These are phyloP conservation scores for Neodidymelliopsis sp. DNA, from an alignment of 2,329 filamentous ascomycete species.

Conservation along the genomic window DNA sequence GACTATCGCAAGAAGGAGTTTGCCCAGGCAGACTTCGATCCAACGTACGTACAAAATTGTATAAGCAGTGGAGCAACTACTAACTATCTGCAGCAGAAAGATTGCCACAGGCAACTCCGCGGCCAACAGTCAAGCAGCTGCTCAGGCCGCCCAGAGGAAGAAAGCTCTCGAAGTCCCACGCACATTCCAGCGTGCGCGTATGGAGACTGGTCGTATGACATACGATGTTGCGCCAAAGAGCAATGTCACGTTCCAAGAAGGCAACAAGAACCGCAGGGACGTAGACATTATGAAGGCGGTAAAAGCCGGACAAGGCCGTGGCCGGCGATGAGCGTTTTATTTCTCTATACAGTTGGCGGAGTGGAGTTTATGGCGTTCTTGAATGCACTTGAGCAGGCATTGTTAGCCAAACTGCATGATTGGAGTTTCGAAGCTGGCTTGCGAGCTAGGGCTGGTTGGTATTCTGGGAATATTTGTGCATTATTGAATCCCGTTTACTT, in stretches of 20 bases:
- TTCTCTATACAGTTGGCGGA: neutral
- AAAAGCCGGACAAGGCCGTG: constrained; percentile 33
- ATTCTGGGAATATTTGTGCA: neutral
- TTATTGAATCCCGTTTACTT: too few relatives aligned
- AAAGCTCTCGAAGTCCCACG: constrained; percentile 61
- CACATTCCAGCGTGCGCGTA: constrained; percentile 64
- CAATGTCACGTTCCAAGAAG: constrained; percentile 51
- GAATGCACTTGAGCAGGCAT: constrained; percentile 7
- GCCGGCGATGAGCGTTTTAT: constrained; percentile 26
- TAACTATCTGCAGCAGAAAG: constrained; percentile 37
- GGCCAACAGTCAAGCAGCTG: constrained; percentile 45
- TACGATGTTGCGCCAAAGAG: constrained; percentile 70
- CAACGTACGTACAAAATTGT: constrained; percentile 51
- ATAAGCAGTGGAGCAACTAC: constrained; percentile 2
- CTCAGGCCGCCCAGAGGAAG: constrained; percentile 49
- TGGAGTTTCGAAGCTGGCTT: constrained; percentile 7
- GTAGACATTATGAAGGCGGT: constrained; percentile 45
- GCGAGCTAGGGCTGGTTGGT: neutral
- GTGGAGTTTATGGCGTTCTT: constrained; percentile 14
- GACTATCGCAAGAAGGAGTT: constrained; percentile 91
- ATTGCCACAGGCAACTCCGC: constrained; percentile 32
- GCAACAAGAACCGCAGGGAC: constrained; percentile 35
- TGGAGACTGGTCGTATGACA: constrained; percentile 65
- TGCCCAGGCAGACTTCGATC: constrained; percentile 66
- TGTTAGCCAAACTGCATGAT: constrained; percentile 14